Evolutionary conservation across 768 basidiomycete species (phyloP), one percentile per base, ranked within the genome.

Genomic region (Termitomyces sp.): DNA sequence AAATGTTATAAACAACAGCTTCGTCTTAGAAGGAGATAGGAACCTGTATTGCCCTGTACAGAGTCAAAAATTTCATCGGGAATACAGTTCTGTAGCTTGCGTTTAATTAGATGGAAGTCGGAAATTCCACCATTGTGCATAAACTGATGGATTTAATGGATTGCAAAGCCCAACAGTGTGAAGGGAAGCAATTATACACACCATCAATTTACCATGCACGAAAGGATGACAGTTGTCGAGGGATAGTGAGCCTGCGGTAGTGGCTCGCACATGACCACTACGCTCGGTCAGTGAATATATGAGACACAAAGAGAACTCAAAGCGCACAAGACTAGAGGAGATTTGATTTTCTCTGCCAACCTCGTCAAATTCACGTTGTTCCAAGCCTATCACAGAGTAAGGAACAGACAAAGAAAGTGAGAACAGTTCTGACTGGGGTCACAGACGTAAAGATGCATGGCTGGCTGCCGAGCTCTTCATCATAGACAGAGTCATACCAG

Each of bases 101-200:
- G 81, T 73, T 95, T 98, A 63, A 98, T 82, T 58, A 77, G 74
- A 45, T 72, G 72, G 71, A 98, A 98, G 5, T 92, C 85, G 44
- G 90, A 85, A 56, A 99, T 90, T n/a, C 85, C 86, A 54, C 96
- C 96, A 63, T 97, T 98, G 70, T 95, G 94, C 94, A 98, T 98
- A 74, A 91, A 98, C 94, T 95, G 62, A 22, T 45, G 18, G 49
- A 16, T 56, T 33, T 48, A 62, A 22, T 45, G 18, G 49, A 16
- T 56, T 33, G 47, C 48, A 58, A 28, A 51, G 52, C 55, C 45
- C 50, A 43, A 49, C 18, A 10, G 51, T 42, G 16, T n/a, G 47
- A 40, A 28, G 53, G 49, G 44, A 47, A 20, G 46, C 40, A 42
- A 8, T 32, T 24, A 58, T 48, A 62, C 72, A 64, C 66, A 94